Evolutionary conservation across 1,139 yeast species (phyloP), one percentile per base, ranked within the genome.

Genomic region (Komagataea norvegica): DNA sequence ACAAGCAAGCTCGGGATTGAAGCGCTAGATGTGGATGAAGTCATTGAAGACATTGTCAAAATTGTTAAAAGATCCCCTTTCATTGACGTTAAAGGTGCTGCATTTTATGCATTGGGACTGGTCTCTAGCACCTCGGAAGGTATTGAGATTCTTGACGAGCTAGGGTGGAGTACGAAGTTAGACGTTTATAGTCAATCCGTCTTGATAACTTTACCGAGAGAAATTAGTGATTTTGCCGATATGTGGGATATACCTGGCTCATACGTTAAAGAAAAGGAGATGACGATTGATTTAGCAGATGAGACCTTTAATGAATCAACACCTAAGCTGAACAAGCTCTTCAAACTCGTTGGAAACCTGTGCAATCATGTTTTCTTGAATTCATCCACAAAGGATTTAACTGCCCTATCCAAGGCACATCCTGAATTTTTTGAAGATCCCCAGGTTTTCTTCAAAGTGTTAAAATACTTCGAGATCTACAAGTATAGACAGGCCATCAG

Each of bases 121-220:
- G 68, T 88, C 14, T 70, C 94, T 1, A 68, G 71, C 15, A 86
- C 95, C 0, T 66, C 66, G 25, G 89, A 86, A 51, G 97, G 97
- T 0, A 70, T 79, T 24, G 96, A 88, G 51, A 76, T 88, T n/a
- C 62, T 89, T 37, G 95, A 86, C 54, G 95, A 87, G 51, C 64
- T 72, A 38, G 78, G 79, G 2, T 89, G 96, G 96, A 65, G 66
- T 20, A 73, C 83, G 15, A 77, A 77, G 18, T 57, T 74, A 28
- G 74, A 78, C 43, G 63, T 68, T 4, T 70, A 70, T 50, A 70
- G 74, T 13, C 59, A 63, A 7, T 79, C 88, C 1, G 54, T 69
- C 18, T 78, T 85, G 8, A 60, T 79, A 29, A 67, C 79, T n/a
- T 61, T 77, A 31, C 88, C 89, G 3, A 54, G 50, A 23, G 49